Percentiles rank a stretch among this genome's conserved stretches.
phyloP scores from a whole-genome alignment of 1,139 yeast species.

The Geotrichum aggregatum region DNA sequence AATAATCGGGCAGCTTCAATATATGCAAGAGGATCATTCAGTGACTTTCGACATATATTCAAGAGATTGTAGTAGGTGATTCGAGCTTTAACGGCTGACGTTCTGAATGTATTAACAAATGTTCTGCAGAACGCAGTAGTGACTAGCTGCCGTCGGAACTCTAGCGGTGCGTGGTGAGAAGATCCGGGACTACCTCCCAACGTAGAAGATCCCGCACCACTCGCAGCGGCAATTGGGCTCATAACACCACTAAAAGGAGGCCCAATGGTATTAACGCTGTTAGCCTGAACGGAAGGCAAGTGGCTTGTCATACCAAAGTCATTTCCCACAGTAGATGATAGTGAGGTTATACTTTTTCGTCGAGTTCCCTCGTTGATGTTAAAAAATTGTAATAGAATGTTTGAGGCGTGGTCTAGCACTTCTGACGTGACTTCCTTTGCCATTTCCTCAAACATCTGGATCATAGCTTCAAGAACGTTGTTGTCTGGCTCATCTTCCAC shows the following conservation, averaged over 20 bases:
- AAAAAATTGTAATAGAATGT: constrained; percentile 3
- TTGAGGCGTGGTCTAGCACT: constrained; percentile 9
- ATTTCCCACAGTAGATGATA: constrained; percentile 8
- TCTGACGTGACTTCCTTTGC: constrained; percentile 10
- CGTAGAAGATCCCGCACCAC: neutral
- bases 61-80: constrained; percentile 29
- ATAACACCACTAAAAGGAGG: constrained; percentile 6
- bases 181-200: constrained; percentile 9
- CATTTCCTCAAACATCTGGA: constrained; percentile 12
- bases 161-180: neutral
- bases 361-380: constrained; percentile 9
- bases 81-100: constrained; percentile 22
- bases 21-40: constrained; percentile 36
- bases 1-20: constrained; percentile 52
- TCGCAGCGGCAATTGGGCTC: constrained; percentile 5
- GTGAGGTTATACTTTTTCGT: constrained; percentile 11
- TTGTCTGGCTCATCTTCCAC: constrained; percentile 32
- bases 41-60: constrained; percentile 26
- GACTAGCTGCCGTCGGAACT: constrained; percentile 15
- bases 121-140: constrained; percentile 29
- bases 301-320: constrained; percentile 12
- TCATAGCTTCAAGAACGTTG: constrained; percentile 11
- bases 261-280: neutral
- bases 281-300: constrained; percentile 5
- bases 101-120: constrained; percentile 28